Evolutionary conservation across 2,329 filamentous ascomycete species (phyloP), one percentile per base, ranked within the genome.

Genomic region (Ceratocystiopsis sp.): DNA sequence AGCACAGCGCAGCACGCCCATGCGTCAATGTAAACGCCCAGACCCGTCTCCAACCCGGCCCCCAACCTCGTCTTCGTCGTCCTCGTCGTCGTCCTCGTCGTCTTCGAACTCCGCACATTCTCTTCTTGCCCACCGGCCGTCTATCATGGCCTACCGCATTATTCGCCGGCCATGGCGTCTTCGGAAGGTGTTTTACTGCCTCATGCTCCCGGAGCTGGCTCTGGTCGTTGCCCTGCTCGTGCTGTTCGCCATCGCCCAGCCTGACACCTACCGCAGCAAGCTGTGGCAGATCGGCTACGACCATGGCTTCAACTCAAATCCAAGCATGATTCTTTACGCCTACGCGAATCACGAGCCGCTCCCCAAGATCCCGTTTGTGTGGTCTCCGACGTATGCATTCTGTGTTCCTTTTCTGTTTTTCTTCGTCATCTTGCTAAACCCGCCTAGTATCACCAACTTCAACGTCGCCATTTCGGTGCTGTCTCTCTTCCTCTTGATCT

Each of bases 391-490:
- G 82, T 87, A 59, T 63, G 80, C 72, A 2, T 7, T 15, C 25
- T 18, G 10, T 32, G 10, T 17, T 16, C n/a, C 33, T 12, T 34
- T 18, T 9, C 12, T 15, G 25, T 18, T 5, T 13, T 15, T 34
- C 13, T 7, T 15, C 15, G 9, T n/a, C 32, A 12, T 15, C 36
- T 37, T 38, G n/a, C 39, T 38, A 25, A 35, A 21, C 41, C 43
- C 49, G 53, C 25, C 29, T 54, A 87, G 82, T 44, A 65, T 84
- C 48, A 85, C 82, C 40, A 67, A 79, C 51, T 84, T 73, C 62
- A 85, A 87, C 54, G 74, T 86, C 51, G 78, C 79, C 55, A 79
- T 86, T 51, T 80, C 80, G 35, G 71, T 89, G 50, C 65, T 85
- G 43, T 78, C 75, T 45, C 78, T 83, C 57, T 89, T 89, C 64